Percentiles rank a stretch among this genome's conserved stretches.
Conservation (phyloP, 1,284 basidiomycete species). For the Trametes versicolor region DNA sequence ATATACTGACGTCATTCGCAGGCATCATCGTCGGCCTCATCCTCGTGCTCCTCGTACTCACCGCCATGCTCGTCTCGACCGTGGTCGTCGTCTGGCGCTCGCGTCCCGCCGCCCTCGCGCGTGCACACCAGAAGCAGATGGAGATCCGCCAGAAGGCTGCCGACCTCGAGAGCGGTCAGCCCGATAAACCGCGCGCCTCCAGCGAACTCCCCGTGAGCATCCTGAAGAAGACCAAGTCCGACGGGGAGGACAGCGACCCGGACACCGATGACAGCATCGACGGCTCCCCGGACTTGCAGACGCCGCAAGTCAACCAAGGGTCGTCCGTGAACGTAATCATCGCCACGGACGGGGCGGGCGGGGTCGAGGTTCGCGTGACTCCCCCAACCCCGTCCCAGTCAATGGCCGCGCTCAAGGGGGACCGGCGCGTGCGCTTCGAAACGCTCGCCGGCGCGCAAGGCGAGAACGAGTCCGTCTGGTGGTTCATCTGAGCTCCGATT, state of each 20-base stretch:
- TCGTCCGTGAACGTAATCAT: conserved; percentile 33
- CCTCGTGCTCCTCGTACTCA: conserved; percentile 35
- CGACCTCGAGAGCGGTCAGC: conserved; percentile 15
- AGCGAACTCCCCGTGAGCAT: conserved; percentile 13
- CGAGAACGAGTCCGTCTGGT: conserved; percentile 38
- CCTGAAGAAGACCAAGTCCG: conserved; percentile 14
- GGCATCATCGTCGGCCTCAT: conserved; percentile 37
- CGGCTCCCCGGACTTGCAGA: conserved; percentile 19
- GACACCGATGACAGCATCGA: conserved; percentile 16
- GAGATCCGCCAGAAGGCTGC: conserved; percentile 4
- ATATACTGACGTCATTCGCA: not conserved
- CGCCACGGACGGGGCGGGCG: conserved; percentile 32
- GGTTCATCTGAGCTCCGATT: conserved; percentile 33
- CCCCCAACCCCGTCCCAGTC: conserved; percentile 35
- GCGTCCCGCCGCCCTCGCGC: conserved; percentile 28
- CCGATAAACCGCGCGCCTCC: conserved; percentile 1
- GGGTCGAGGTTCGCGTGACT: conserved; percentile 37
- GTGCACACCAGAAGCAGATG: conserved; percentile 3
- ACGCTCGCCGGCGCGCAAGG: conserved; percentile 31
- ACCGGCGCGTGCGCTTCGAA: conserved; percentile 26
- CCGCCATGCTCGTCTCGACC: conserved; percentile 36
- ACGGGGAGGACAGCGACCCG: not conserved
- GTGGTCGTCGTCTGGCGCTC: conserved; percentile 37
- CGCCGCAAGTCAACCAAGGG: conserved; percentile 7
- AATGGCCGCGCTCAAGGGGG: conserved; percentile 16